These are phyloP conservation scores for Logfia minima DNA, from an alignment of 129 eudicot species.

Conservation along the genomic window DNA sequence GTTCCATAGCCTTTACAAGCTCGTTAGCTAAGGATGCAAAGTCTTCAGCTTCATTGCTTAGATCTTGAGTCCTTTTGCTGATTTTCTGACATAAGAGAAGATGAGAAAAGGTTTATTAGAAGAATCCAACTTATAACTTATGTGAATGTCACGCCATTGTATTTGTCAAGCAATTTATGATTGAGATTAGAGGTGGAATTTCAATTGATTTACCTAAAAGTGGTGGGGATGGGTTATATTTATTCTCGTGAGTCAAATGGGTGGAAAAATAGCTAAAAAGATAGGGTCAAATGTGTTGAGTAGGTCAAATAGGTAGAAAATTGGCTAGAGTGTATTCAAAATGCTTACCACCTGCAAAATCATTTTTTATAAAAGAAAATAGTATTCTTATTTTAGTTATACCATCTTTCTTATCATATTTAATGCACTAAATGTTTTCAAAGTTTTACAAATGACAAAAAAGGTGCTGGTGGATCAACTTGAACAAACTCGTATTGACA, in stretches of 20 bases:
- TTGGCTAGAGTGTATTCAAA: neutral
- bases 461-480: neutral
- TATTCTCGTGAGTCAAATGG: neutral
- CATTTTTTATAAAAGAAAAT: neutral
- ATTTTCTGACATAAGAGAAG: conserved; percentile 53
- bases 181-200: neutral
- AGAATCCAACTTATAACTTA: neutral
- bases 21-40: conserved; percentile 95
- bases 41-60: conserved; percentile 77
- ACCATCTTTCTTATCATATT: neutral
- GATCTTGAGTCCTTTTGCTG: conserved; percentile 73
- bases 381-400: too few species aligned
- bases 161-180: neutral
- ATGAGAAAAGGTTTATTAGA: neutral
- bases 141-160: neutral
- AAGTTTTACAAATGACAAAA: neutral
- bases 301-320: neutral
- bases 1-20: conserved; percentile 89
- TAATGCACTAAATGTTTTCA: neutral
- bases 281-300: neutral
- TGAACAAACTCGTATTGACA: neutral
- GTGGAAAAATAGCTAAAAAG: neutral
- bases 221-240: neutral
- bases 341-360: conserved; percentile 9
- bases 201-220: neutral